A percentile compares a stretch with the other conserved stretches of the same genome.
These are phyloP conservation scores for Phytophthora megakarya DNA, from an alignment of 352 stramenopile species.

Conservation along the genomic window DNA sequence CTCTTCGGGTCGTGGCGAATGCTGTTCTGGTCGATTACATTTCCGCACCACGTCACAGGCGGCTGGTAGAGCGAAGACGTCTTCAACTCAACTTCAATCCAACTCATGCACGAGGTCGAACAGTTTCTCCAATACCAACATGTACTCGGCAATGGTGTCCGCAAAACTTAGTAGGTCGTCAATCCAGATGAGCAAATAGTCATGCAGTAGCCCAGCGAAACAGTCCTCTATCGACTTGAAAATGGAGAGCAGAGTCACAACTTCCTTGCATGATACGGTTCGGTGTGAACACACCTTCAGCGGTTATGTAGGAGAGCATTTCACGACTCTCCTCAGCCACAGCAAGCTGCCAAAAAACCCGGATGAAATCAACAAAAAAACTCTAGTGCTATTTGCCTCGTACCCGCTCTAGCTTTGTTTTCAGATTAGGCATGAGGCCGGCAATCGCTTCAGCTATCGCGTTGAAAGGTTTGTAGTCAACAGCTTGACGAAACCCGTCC, in stretches of 20 bases:
- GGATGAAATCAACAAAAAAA: conserved; percentile 25
- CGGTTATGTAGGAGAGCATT: conserved; percentile 28
- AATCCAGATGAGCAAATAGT: conserved; percentile 4
- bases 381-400: conserved; percentile 3
- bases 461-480: conserved; percentile 14
- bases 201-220: conserved; percentile 1
- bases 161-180: conserved; percentile 5
- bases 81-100: too few species aligned
- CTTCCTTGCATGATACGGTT: conserved; percentile 4
- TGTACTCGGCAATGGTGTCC: neutral
- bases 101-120: conserved; percentile 11
- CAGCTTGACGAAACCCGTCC: conserved; percentile 4
- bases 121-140: neutral
- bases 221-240: conserved; percentile 11
- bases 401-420: neutral
- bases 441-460: conserved; percentile 10
- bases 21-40: conserved; percentile 3
- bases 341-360: conserved; percentile 26
- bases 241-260: conserved; percentile 1
- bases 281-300: conserved; percentile 4
- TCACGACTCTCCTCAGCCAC: conserved; percentile 15
- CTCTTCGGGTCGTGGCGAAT: conserved; percentile 6
- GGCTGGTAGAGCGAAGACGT: conserved; percentile 9
- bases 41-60: conserved; percentile 3
- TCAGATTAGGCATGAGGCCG: conserved; percentile 18